These are phyloP conservation scores for Lasiodiplodia theobromae DNA, from an alignment of 2,329 filamentous ascomycete species.

Conservation along the genomic window DNA sequence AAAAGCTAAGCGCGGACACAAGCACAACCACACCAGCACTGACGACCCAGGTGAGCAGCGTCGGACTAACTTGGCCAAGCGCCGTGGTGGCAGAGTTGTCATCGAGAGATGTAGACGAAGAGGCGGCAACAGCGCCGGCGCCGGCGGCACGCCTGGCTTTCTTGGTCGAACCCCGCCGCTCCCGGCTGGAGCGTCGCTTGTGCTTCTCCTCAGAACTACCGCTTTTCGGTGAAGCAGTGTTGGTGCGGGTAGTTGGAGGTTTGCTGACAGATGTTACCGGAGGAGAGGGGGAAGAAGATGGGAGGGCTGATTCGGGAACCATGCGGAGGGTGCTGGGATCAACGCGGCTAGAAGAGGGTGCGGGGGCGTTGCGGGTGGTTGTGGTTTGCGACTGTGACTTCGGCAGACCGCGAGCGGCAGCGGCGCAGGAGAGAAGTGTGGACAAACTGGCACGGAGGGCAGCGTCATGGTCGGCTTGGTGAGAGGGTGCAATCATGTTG, in stretches of 20 bases:
- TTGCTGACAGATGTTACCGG: slow-evolving; percentile 38
- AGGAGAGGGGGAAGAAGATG: slow-evolving; percentile 43
- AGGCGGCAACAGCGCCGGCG: slow-evolving; percentile 30
- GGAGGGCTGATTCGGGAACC: slow-evolving; percentile 66
- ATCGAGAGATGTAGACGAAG: slow-evolving; percentile 39
- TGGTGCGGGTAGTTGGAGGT: slow-evolving; percentile 39
- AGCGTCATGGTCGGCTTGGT: slow-evolving; percentile 90
- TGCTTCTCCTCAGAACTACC: slow-evolving; percentile 18
- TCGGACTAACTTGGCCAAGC: slow-evolving; percentile 59
- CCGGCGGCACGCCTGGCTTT: slow-evolving; percentile 24
- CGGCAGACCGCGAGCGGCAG: slow-evolving; percentile 81
- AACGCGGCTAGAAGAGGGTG: slow-evolving; percentile 48
- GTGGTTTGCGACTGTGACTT: slow-evolving; percentile 57
- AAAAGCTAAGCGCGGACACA: slow-evolving; percentile 69
- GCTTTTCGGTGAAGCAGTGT: slow-evolving; percentile 31
- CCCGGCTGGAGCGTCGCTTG: slow-evolving; percentile 31
- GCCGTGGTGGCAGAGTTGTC: slow-evolving; percentile 38
- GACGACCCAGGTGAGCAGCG: slow-evolving; percentile 70
- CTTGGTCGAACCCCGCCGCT: slow-evolving; percentile 27
- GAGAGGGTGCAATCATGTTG: slow-evolving; percentile 75
- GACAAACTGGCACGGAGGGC: slow-evolving; percentile 92
- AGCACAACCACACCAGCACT: slow-evolving; percentile 70
- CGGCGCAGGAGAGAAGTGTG: slow-evolving; percentile 92
- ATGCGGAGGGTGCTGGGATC: slow-evolving; percentile 64
- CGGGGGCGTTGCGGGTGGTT: slow-evolving; percentile 4